A percentile compares a stretch with the other conserved stretches of the same genome.
These are phyloP conservation scores for Sphagnum contortum DNA, from an alignment of 225 moss, liverwort and hornwort species.

Conservation along the genomic window DNA sequence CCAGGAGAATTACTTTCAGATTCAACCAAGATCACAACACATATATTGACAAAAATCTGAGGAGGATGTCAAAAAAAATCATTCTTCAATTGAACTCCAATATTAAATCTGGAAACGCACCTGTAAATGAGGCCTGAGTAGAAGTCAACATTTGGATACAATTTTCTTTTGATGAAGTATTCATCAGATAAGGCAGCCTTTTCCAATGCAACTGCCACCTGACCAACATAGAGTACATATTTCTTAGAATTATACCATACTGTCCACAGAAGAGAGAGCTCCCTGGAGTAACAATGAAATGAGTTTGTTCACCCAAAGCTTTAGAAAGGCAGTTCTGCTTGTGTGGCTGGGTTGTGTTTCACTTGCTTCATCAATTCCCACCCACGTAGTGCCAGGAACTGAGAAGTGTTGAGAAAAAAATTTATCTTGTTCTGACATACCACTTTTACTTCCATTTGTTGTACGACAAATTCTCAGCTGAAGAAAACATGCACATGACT, in stretches of 20 bases:
- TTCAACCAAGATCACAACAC: not conserved
- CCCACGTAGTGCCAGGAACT: too few relatives aligned
- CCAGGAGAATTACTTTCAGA: not conserved
- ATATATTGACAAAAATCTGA: not conserved
- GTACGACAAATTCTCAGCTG: too few relatives aligned
- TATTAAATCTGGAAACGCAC: conserved; percentile 11
- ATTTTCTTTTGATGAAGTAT: conserved; percentile 77
- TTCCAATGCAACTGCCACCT: conserved; percentile 93
- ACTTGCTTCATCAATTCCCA: too few relatives aligned
- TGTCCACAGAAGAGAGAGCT: not conserved
- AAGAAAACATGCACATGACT: too few relatives aligned
- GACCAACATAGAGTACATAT: conserved; percentile 6
- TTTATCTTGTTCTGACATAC: too few relatives aligned
- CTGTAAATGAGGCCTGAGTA: conserved; percentile 91
- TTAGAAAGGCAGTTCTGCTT: too few relatives aligned
- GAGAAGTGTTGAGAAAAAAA: too few relatives aligned
- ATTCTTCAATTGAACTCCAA: too few relatives aligned
- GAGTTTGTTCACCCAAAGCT: too few relatives aligned
- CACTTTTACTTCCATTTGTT: too few relatives aligned
- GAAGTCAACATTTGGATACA: conserved; percentile 96
- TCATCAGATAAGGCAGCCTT: conserved; percentile 80
- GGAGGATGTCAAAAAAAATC: not conserved
- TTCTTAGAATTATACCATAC: not conserved
- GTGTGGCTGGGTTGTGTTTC: too few relatives aligned
- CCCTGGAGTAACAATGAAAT: too few relatives aligned